Evolutionary conservation across 2,329 filamentous ascomycete genomes (phyloP), one percentile per base, ranked within the genome.

Genomic region (Biscogniauxia marginata): DNA sequence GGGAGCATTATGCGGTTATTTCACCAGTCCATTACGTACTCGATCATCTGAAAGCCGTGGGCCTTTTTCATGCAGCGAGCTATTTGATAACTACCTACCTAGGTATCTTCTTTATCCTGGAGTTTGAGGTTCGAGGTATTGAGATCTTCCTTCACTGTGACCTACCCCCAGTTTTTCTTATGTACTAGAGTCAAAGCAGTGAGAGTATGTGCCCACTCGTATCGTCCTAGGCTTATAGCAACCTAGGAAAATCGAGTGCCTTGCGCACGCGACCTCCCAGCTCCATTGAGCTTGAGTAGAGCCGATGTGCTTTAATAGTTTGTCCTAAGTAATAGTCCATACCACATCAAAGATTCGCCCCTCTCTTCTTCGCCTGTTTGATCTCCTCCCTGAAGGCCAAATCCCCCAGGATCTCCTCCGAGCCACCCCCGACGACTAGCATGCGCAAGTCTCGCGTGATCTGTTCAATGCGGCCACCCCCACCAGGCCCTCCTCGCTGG

Each of bases 391-490:
- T 71, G 5, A 79, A 72, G 7, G 76, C 75, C 52, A 80, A 53
- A 58, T 81, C 77, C 0, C 73, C 73, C 45, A 80, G 67, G 50
- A 81, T 80, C 64, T 81, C 79, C 58, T 81, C 78, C 48, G 76
- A 78, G 0, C 78, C 78, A n/a, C 78, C 78, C 5, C 78, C 77
- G 0, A 80, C 72, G 4, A 78, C 77, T 75, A 80, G 77, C 67
- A 80, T 79, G 21, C 79, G 67, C 30, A 81, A 65, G 63, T 81
- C 78, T 0, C 79, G 67, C 54, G 73, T 78, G 45, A 80, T 77
- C 62, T 80, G 78, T 67, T 81, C 78, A 18, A 81, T 68, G 3
- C 70, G 66, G 2, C 74, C 75, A 0, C 78, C 78, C 9, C 74
- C 74, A 0, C 77, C 77, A 1, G 73, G 73, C 0, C 78, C 77